phyloP scores from a whole-genome alignment of 352 stramenopile species.

The Phytophthora nicotianae region DNA sequence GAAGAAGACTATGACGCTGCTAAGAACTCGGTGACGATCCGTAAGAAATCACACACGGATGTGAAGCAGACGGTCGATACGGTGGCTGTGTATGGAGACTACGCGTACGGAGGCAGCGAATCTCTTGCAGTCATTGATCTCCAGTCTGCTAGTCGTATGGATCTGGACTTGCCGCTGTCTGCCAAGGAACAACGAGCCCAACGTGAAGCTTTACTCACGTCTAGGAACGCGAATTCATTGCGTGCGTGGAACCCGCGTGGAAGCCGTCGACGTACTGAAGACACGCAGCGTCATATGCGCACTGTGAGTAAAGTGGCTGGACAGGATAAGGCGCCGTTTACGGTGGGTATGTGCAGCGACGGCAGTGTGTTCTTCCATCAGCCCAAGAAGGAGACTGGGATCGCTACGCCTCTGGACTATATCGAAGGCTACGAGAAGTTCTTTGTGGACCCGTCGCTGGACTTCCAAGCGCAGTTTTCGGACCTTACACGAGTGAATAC shows the following conservation, averaged over 20 bases:
- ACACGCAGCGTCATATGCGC: slow-evolving; percentile 70
- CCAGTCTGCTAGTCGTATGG: slow-evolving; percentile 56
- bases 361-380: slow-evolving; percentile 83
- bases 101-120: slow-evolving; percentile 76
- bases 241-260: slow-evolving; percentile 49
- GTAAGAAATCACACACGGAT: slow-evolving; percentile 75
- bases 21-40: slow-evolving; percentile 40
- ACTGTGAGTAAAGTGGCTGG: slow-evolving; percentile 74
- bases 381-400: slow-evolving; percentile 51
- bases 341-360: slow-evolving; percentile 83
- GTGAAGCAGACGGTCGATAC: slow-evolving; percentile 79
- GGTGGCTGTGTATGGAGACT: slow-evolving; percentile 69
- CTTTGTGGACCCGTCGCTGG: slow-evolving; percentile 77
- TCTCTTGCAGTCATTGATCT: slow-evolving; percentile 73
- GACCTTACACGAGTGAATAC: slow-evolving; percentile 80
- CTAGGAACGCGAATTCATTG: slow-evolving; percentile 37
- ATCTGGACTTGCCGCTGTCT: slow-evolving; percentile 75
- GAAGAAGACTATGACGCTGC: slow-evolving; percentile 55
- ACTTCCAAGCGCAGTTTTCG: slow-evolving; percentile 78
- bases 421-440: slow-evolving; percentile 85
- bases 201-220: slow-evolving; percentile 37
- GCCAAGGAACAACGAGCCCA: slow-evolving; percentile 62
- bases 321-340: slow-evolving; percentile 63
- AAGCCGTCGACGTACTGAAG: slow-evolving; percentile 51
- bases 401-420: slow-evolving; percentile 73